A percentile compares a stretch with the other conserved stretches of the same genome.
phyloP scores from a whole-genome alignment of 768 basidiomycete species.

The Podaxis mareebaensis region DNA sequence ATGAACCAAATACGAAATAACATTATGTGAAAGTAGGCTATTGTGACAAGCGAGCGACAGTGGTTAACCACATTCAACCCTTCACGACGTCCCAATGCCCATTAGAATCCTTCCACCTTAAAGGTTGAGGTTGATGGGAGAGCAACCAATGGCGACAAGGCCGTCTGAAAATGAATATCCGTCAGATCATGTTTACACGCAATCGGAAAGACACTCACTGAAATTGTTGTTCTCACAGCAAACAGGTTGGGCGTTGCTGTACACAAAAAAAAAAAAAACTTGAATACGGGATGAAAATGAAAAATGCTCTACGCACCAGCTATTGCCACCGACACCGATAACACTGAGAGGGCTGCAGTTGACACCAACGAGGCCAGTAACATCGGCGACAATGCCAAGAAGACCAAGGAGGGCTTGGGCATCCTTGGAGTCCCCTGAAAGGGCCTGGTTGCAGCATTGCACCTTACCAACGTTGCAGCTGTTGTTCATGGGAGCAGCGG shows the following conservation, averaged over 20 bases:
- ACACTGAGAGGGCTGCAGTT: slow-evolving; percentile 7
- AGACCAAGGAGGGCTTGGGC: neutral
- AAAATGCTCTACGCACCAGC: slow-evolving; percentile 4
- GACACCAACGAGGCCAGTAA: slow-evolving; percentile 6
- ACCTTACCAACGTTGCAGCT: neutral
- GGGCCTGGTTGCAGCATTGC: neutral
- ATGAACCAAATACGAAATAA: neutral
- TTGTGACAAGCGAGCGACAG: neutral
- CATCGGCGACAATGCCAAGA: neutral
- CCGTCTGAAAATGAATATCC: neutral
- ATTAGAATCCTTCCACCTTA: neutral
- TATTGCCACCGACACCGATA: slow-evolving; percentile 1
- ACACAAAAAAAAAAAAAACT: neutral
- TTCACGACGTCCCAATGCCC: neutral
- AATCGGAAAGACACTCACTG: neutral
- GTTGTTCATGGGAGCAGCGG: neutral
- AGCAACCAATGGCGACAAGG: neutral
- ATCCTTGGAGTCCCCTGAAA: too few species aligned
- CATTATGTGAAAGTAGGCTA: neutral
- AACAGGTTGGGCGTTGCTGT: slow-evolving; percentile 8
- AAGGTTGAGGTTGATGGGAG: neutral
- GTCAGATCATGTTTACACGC: neutral
- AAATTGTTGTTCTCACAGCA: slow-evolving; percentile 9
- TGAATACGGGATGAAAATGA: too few species aligned
- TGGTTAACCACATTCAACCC: neutral